Evolutionary conservation across 176 grass and related monocot genomes (phyloP).

Genomic region (Rhynchospora breviuscula): DNA sequence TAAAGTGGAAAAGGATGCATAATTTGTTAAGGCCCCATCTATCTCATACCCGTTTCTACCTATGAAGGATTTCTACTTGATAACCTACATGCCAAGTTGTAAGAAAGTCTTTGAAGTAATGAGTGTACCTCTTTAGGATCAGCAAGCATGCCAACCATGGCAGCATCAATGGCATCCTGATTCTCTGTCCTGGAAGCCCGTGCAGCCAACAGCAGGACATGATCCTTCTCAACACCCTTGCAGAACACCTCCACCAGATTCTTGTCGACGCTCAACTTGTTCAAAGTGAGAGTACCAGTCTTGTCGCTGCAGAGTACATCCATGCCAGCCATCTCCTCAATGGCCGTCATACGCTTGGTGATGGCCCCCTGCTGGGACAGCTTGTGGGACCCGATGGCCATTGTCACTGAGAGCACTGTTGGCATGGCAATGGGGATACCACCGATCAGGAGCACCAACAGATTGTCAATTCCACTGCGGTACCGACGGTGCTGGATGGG

Average conservation of each 20-base stretch:
- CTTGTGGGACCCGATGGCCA: slow-evolving; percentile 98
- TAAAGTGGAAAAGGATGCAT: background rate
- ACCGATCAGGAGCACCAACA: slow-evolving; percentile 92
- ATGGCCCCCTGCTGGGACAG: slow-evolving; percentile 92
- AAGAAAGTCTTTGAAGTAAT: background rate
- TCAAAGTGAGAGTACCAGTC: slow-evolving; percentile 87
- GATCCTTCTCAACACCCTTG: slow-evolving; percentile 77
- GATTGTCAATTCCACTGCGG: slow-evolving; percentile 75
- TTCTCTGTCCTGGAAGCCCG: slow-evolving; percentile 83
- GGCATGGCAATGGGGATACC: slow-evolving; percentile 99
- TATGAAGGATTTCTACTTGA: background rate
- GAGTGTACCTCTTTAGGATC: slow-evolving; percentile 73
- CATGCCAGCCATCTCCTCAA: slow-evolving; percentile 97
- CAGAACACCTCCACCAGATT: slow-evolving; percentile 83
- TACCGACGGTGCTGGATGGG: slow-evolving; percentile 80
- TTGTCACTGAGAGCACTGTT: slow-evolving; percentile 83
- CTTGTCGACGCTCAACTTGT: slow-evolving; percentile 91
- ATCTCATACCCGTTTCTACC: background rate
- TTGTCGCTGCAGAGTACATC: slow-evolving; percentile 96
- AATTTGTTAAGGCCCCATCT: background rate
- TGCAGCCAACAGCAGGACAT: slow-evolving; percentile 74
- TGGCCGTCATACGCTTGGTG: slow-evolving; percentile 99
- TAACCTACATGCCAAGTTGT: background rate
- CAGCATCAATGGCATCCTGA: slow-evolving; percentile 95
- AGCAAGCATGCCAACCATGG: slow-evolving; percentile 99